Base-by-base conservation (phyloP, 257 asterid species). In the Ligustrum vulgare region DNA sequence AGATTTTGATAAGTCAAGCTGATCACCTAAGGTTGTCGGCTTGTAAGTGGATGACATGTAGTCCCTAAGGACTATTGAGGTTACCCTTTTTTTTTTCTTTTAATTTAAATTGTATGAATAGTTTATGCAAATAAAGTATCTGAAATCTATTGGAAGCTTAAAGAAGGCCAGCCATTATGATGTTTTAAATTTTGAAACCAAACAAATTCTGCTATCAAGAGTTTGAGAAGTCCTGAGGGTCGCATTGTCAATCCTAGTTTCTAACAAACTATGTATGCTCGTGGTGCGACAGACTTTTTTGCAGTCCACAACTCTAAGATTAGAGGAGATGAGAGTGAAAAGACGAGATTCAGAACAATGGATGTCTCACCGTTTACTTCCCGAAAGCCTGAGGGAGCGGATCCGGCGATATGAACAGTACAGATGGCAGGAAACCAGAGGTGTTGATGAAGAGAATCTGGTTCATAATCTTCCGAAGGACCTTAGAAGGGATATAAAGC, bases 291-390 rank as follows among this genome's bases (percentile, higher is more conserved):
- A 94, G 99, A 86, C 98, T 2, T 94, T 87, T 82, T 83, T 94
- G 88, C 99, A 94, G 83, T 94, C 99, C 10, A 90, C 99, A 15
- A 94, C 98, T 5, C 70, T 89, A 74, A 85, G 99, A 77, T 83
- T 94, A 54, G 99, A 94, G 89, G 97, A 94, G 83, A 94, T 94
- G 99, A 86, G 99, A 84, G 97, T 94, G 75, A 94, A 94, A 85
- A 85, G 97, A 81, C 94, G 98, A 72, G 99, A 94, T 82, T 97
- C 98, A 1, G 98, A 94, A 82, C 99, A 94, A 77, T 92, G 98
- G 98, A 94, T 94, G 99, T 78, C 98, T 56, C 98, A 94, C 73
- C 97, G 98, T 25, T 80, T 92, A 77, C 99, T 94, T 72, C 98
- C 99, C 3, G 97, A 94, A 18, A 85, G 72, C 80, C 75, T 94